Percentiles rank a stretch among this genome's conserved stretches.
phyloP scores from a whole-genome alignment of 1,139 yeast genomes.

The Blastobotrys persicus region DNA sequence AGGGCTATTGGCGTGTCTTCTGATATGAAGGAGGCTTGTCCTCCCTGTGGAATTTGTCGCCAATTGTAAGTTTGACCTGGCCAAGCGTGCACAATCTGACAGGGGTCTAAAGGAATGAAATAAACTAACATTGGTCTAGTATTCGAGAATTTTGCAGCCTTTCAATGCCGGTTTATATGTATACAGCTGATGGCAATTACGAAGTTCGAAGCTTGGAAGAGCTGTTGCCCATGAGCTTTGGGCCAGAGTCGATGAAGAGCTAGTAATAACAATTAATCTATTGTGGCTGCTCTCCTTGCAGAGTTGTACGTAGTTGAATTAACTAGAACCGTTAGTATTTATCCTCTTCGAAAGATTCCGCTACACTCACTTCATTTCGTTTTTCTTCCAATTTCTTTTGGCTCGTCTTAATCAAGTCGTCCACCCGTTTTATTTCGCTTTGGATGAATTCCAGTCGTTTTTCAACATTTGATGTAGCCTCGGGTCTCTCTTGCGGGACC shows the following conservation, averaged over 20 bases:
- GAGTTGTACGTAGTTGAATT: constrained; percentile 28
- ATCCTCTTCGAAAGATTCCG: neutral
- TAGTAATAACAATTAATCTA: constrained; percentile 6
- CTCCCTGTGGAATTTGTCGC: constrained; percentile 95
- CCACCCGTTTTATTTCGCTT: constrained; percentile 56
- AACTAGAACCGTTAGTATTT: constrained; percentile 18
- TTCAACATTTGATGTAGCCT: constrained; percentile 77
- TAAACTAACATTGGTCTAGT: constrained; percentile 17
- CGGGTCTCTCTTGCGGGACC: constrained; percentile 79
- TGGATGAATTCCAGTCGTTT: constrained; percentile 87
- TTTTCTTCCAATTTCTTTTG: constrained; percentile 36
- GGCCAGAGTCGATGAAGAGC: constrained; percentile 61
- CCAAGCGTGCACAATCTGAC: neutral
- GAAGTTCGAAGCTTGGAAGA: constrained; percentile 51
- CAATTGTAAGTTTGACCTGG: constrained; percentile 48
- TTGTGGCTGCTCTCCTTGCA: constrained; percentile 17
- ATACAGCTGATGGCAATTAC: constrained; percentile 25
- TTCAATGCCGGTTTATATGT: constrained; percentile 35
- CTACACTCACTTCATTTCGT: constrained; percentile 34
- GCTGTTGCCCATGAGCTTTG: constrained; percentile 79
- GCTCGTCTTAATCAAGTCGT: constrained; percentile 34
- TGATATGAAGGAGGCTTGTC: constrained; percentile 56
- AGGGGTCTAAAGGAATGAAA: neutral
- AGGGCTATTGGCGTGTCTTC: constrained; percentile 71
- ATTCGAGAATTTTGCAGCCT: constrained; percentile 65